phyloP scores from a whole-genome alignment of 352 stramenopile genomes.

The Phytophthora vignae region DNA sequence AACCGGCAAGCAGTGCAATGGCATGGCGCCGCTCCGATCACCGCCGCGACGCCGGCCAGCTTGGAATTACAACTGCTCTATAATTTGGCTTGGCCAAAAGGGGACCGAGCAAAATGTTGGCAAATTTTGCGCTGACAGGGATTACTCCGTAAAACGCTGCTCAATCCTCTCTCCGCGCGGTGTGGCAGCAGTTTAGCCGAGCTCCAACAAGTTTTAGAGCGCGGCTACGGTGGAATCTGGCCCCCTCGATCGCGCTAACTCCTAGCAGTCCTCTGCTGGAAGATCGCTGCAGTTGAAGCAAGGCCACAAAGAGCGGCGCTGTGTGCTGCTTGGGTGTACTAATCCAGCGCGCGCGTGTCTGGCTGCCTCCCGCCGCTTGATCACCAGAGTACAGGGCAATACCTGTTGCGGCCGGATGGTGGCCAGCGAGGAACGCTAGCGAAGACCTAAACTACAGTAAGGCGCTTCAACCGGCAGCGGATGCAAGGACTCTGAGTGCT shows the following conservation, averaged over 20 bases:
- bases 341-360: background rate
- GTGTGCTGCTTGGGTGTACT: background rate
- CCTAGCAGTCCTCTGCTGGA: background rate
- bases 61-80: background rate
- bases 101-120: background rate
- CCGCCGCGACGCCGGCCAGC: too few relatives aligned
- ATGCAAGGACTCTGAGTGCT: too few relatives aligned
- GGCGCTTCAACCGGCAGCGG: background rate
- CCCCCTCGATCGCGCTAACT: background rate
- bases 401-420: background rate
- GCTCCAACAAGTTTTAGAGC: background rate
- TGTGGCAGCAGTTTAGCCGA: background rate
- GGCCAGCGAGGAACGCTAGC: background rate
- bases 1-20: background rate
- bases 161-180: background rate
- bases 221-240: background rate
- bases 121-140: background rate
- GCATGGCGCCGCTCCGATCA: too few relatives aligned
- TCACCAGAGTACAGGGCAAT: background rate
- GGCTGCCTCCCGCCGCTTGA: background rate
- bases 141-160: background rate
- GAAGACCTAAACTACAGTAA: background rate
- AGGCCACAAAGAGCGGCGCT: slow-evolving; percentile 5
- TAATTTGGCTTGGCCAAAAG: background rate
- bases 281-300: background rate